Base-by-base conservation (phyloP, 139 green algal genomes). In the Chloropicon primus region DNA sequence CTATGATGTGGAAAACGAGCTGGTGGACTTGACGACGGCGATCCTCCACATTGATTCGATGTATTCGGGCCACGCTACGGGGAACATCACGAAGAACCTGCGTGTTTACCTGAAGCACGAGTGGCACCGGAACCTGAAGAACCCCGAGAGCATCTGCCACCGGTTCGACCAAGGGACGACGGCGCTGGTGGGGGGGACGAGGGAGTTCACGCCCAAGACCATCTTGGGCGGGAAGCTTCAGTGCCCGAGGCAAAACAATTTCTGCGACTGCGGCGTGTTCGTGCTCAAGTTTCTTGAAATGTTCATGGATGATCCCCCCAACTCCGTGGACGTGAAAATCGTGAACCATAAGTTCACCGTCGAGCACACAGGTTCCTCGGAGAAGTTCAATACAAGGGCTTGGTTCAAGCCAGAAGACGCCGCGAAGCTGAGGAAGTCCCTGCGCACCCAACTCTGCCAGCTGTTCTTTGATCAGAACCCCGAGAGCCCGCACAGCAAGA, bases 261-360 rank as follows among this genome's bases (percentile, higher is more conserved):
- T 93, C 85, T 94, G 81, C 74, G 93, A 97, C 83, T 97, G 93
- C 79, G 93, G 93, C 2, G 88, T 97, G 26, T 97, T 96, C 82
- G 73, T 98, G 79, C 89, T 94, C 62, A 72, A 84, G 54, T 97
- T 93, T 79, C 71, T 91, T 1, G 87, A 97, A 72, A 92, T 88
- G 82, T 97, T 97, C 79, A 77, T 82, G 1, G 27, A 86, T 41
- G 72, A 41, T 0, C 79, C 80, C 2, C 85, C 78, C 10, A 53
- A 24, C 79, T n/a, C 0, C 28, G 71, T 81, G 29, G 26, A 82
- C 25, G 22, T 62, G n/a, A 21, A 74, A 0, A 25, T 79, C n/a
- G 22, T 80, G 25, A 28, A 77, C 0, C 3, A 53, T 0, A 22
- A 80, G 26, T 28, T 27, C 21, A 17, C 5, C 25, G 26, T 1